phyloP scores from a whole-genome alignment of 345 rosid species.

The Eucalyptus tenuipes region DNA sequence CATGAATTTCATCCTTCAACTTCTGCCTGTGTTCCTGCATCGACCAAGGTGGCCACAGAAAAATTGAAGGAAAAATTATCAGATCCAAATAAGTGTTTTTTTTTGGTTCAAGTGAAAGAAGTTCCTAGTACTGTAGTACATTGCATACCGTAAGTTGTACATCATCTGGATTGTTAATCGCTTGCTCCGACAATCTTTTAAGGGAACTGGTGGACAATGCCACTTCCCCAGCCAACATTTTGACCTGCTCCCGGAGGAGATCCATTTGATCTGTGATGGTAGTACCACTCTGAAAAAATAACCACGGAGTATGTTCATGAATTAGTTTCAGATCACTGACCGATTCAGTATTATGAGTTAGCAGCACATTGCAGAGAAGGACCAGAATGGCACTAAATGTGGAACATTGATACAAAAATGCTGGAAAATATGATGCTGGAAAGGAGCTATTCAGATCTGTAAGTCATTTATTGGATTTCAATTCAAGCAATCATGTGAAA shows the following conservation, averaged over 20 bases:
- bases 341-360: background rate
- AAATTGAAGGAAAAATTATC: background rate
- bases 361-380: background rate
- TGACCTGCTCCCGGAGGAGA: slow-evolving; percentile 64
- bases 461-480: background rate
- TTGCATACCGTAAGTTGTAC: slow-evolving; percentile 27
- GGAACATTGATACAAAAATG: background rate
- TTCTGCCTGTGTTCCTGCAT: slow-evolving; percentile 40
- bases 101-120: background rate
- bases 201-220: slow-evolving; percentile 54
- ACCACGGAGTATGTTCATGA: background rate
- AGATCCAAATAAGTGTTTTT: background rate
- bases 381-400: background rate
- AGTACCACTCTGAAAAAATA: slow-evolving; percentile 30
- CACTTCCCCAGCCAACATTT: slow-evolving; percentile 65
- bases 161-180: slow-evolving; percentile 30
- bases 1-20: slow-evolving; percentile 48
- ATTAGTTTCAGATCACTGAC: background rate
- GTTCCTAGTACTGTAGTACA: background rate
- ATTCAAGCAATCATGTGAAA: background rate
- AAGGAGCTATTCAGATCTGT: background rate
- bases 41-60: background rate
- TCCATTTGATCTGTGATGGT: slow-evolving; percentile 66
- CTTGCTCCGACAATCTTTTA: slow-evolving; percentile 54
- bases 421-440: background rate